Conservation (phyloP, 768 basidiomycete genomes). For the Suillus paluster region DNA sequence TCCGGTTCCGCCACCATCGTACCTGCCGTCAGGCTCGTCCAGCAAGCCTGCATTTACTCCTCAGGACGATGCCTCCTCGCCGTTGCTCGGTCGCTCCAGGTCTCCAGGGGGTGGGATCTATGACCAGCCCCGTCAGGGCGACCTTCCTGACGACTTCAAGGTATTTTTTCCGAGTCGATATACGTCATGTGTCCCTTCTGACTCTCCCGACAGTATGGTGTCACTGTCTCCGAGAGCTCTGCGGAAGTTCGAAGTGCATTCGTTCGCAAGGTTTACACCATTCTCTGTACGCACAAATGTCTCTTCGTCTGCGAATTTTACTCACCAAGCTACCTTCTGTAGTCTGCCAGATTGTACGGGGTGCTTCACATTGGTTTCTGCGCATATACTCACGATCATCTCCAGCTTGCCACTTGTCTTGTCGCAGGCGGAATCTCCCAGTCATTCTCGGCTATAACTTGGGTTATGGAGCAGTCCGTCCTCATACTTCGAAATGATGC, state of each 20-base stretch:
- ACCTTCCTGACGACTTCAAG: slow-evolving; percentile 94
- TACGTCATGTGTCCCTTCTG: background rate
- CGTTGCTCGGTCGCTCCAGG: slow-evolving; percentile 58
- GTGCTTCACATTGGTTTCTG: background rate
- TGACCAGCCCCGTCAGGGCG: slow-evolving; percentile 74
- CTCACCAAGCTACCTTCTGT: slow-evolving; percentile 12
- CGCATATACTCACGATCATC: slow-evolving; percentile 9
- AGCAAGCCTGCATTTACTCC: slow-evolving; percentile 37
- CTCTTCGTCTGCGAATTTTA: background rate
- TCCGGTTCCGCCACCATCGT: slow-evolving; percentile 64
- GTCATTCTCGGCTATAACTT: slow-evolving; percentile 60
- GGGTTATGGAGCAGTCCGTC: slow-evolving; percentile 74
- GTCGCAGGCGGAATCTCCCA: slow-evolving; percentile 75
- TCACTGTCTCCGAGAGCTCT: slow-evolving; percentile 77
- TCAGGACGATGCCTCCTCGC: slow-evolving; percentile 50
- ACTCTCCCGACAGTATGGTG: slow-evolving; percentile 58
- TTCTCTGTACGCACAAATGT: slow-evolving; percentile 67
- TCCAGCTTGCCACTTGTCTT: slow-evolving; percentile 71
- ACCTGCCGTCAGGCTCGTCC: slow-evolving; percentile 48
- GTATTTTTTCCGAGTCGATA: slow-evolving; percentile 40
- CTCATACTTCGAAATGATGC: slow-evolving; percentile 4
- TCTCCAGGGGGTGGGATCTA: slow-evolving; percentile 57
- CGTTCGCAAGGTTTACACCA: slow-evolving; percentile 89
- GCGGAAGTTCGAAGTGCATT: slow-evolving; percentile 83
- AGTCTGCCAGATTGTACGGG: slow-evolving; percentile 76